phyloP scores from a whole-genome alignment of 345 rosid species.

The Moricandia moricandioides region DNA sequence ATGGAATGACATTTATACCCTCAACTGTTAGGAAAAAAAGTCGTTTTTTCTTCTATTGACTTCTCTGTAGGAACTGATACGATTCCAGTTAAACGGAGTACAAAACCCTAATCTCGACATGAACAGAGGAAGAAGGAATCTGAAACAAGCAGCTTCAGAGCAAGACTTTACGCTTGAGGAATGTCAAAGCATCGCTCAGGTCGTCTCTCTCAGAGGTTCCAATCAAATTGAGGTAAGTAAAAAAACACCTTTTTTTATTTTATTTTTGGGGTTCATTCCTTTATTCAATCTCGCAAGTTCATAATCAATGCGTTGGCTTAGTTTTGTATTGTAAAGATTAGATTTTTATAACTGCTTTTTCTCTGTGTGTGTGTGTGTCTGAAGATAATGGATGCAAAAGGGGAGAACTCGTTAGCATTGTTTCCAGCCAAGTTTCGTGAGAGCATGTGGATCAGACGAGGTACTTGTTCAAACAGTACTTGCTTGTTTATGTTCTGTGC shows the following conservation, averaged over 20 bases:
- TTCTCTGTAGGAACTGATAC: neutral
- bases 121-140: conserved; percentile 87
- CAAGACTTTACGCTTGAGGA: conserved; percentile 51
- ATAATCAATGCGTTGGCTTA: neutral
- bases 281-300: neutral
- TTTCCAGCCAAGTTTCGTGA: conserved; percentile 92
- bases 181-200: conserved; percentile 71
- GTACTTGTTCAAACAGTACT: conserved; percentile 27
- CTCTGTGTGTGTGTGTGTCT: no score
- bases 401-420: conserved; percentile 67
- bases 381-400: conserved; percentile 74
- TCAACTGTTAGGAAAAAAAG: neutral
- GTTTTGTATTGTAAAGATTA: neutral
- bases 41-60: neutral
- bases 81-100: conserved; percentile 7
- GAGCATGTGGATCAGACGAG: conserved; percentile 94
- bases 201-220: conserved; percentile 84
- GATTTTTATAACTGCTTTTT: conserved; percentile 7
- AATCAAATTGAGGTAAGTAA: conserved; percentile 70
- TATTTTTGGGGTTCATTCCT: neutral
- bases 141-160: conserved; percentile 69
- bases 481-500: no score
- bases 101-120: conserved; percentile 44
- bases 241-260: no score
- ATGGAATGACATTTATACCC: conserved; percentile 1